Evolutionary conservation across 345 rosid genomes (phyloP).

Genomic region (Eucalyptus curtisii): DNA sequence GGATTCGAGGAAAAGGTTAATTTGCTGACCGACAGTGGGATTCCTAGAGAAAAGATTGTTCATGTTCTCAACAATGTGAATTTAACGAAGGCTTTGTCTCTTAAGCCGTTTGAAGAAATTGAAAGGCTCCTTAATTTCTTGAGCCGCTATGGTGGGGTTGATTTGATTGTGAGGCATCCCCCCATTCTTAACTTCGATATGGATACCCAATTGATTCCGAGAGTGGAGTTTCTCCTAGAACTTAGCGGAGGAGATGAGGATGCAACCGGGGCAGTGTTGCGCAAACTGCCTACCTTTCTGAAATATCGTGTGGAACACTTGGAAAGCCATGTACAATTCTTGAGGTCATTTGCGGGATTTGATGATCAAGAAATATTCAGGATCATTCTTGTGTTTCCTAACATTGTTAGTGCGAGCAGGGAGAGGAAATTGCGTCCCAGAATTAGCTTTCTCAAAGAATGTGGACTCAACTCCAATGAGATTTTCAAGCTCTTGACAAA

Average conservation of each 20-base stretch:
- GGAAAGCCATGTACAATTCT: constrained; percentile 38
- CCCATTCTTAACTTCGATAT: constrained; percentile 47
- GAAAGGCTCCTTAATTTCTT: constrained; percentile 41
- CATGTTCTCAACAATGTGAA: constrained; percentile 54
- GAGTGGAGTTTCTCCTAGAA: constrained; percentile 36
- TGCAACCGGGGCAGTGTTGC: constrained; percentile 37
- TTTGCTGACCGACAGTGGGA: constrained; percentile 30
- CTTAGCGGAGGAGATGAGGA: constrained; percentile 60
- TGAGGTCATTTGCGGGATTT: constrained; percentile 57
- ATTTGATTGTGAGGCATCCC: constrained; percentile 42
- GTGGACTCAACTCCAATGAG: constrained; percentile 45
- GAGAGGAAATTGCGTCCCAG: constrained; percentile 63
- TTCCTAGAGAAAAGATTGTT: constrained; percentile 32
- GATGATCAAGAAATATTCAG: constrained; percentile 47
- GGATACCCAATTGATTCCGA: constrained; percentile 52
- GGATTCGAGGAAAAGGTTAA: constrained; percentile 18
- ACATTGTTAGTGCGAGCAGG: constrained; percentile 47
- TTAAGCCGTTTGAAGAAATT: constrained; percentile 49
- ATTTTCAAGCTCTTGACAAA: constrained; percentile 60
- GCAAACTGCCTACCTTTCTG: constrained; percentile 51
- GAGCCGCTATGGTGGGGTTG: constrained; percentile 41
- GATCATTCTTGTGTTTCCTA: constrained; percentile 56
- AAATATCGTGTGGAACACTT: constrained; percentile 50
- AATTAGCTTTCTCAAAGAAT: constrained; percentile 57
- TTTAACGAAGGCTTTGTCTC: constrained; percentile 36